Base-by-base conservation (phyloP, 1,284 basidiomycete species). In the Malassezia obtusa region DNA sequence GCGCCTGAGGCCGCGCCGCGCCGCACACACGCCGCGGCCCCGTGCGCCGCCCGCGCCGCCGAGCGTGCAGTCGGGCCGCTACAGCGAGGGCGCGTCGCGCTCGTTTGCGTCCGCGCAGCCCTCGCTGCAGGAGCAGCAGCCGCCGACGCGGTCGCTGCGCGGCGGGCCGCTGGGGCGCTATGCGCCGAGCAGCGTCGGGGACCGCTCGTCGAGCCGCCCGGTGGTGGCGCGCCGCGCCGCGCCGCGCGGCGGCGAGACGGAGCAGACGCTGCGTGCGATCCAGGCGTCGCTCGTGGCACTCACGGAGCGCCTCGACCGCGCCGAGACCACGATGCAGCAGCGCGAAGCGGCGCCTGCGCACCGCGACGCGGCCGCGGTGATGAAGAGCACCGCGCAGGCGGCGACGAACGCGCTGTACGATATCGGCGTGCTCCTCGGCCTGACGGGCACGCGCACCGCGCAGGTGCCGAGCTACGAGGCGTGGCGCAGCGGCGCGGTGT, bases 261-360 rank as follows among this genome's bases (percentile, higher is more conserved):
- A 73, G 24, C 49, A 55, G 47, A 65, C 71, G 15, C 77, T 92
- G 11, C 86, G 89, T 71, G 83, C 81, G 59, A 81, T 90, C 50
- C 91, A 96, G 71, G 84, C 85, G 0, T 87, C 90, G 53, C 78
- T 96, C 8, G 85, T 87, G 1, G 89, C 90, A 1, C 79, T 96
- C 33, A 85, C 84, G 31, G 91, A 95, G 75, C 83, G 91, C 11
- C 77, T 96, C 25, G 70, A 68, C 26, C 63, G 61, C 6, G 69
- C 71, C 37, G 71, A 73, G 35, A 35, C 14, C 25, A 22, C 15
- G n/a, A 32, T 12, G 45, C 32, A 19, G 39, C 30, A 2, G 30
- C 14, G 12, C 12, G 14, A 12, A 6, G 5, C 38, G 21, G 22
- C 28, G 45, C 47, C 40, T 31, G 44, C 30, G 14, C 41, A 8